phyloP scores from a whole-genome alignment of 1,284 basidiomycete species.

The Veloboletus limbatus region DNA sequence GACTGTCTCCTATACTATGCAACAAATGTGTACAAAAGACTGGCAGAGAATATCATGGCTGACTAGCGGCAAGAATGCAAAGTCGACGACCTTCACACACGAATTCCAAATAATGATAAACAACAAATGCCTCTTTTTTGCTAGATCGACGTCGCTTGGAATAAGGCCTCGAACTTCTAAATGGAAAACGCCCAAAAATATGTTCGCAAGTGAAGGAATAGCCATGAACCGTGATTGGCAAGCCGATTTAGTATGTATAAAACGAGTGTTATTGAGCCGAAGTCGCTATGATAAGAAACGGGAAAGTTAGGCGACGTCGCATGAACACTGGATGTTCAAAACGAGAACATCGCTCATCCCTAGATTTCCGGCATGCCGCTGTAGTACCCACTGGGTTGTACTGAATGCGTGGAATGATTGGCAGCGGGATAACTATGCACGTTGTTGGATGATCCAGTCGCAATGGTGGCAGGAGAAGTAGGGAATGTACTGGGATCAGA shows the following conservation, averaged over 20 bases:
- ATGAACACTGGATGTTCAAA: not conserved
- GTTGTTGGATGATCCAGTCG: slow-evolving; percentile 11
- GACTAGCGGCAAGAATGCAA: no score
- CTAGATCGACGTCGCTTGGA: no score
- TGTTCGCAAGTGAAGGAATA: no score
- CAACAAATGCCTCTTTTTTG: no score
- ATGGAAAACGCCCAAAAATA: not conserved
- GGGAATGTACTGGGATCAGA: slow-evolving; percentile 37
- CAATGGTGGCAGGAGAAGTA: slow-evolving; percentile 15
- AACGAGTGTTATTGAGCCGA: slow-evolving; percentile 5
- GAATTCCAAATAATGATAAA: no score
- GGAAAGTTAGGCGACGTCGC: not conserved
- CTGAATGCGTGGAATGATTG: slow-evolving; percentile 12
- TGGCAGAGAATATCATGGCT: no score
- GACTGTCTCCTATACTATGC: no score
- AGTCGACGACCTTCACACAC: no score
- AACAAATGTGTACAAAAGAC: not conserved
- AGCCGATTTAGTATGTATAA: not conserved
- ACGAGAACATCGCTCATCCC: not conserved
- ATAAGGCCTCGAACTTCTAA: no score
- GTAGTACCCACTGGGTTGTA: slow-evolving; percentile 22
- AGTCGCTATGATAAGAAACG: not conserved
- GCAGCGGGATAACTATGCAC: slow-evolving; percentile 11
- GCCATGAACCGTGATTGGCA: not conserved
- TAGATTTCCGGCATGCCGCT: slow-evolving; percentile 30